phyloP scores from a whole-genome alignment of 1,139 yeast species.

The Debaryomyces nepalensis region DNA sequence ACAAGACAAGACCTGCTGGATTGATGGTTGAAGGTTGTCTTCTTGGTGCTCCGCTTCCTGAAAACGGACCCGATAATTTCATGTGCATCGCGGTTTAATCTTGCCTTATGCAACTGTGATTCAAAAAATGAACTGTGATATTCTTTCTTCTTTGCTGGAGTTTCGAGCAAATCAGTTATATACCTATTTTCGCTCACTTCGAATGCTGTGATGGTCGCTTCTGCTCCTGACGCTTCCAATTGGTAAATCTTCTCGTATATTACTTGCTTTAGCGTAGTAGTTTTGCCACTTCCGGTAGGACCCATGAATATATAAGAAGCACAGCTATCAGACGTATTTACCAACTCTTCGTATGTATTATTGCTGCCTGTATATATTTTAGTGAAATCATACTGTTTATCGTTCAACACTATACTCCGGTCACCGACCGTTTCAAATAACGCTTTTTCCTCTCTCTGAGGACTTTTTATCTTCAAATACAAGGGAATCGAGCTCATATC shows the following conservation, averaged over 20 bases:
- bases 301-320: conserved; percentile 35
- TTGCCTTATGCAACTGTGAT: conserved; percentile 20
- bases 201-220: conserved; percentile 29
- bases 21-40: conserved; percentile 26
- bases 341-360: conserved; percentile 20
- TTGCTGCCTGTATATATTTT: conserved; percentile 20
- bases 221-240: conserved; percentile 9
- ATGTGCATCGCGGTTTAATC: conserved; percentile 13
- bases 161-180: conserved; percentile 33
- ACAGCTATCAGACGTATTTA: conserved; percentile 17
- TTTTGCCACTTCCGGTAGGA: conserved; percentile 42
- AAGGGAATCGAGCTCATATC: conserved; percentile 25
- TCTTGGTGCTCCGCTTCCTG: conserved; percentile 25
- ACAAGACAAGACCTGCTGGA: conserved; percentile 37
- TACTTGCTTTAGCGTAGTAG: conserved; percentile 28
- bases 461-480: conserved; percentile 30
- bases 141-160: conserved; percentile 17
- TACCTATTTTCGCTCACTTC: conserved; percentile 35
- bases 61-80: conserved; percentile 23
- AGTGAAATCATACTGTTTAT: conserved; percentile 27
- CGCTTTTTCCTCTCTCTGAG: conserved; percentile 12
- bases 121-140: conserved; percentile 18
- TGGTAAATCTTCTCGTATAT: conserved; percentile 9
- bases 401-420: conserved; percentile 26
- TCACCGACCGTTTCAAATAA: conserved; percentile 20